Evolutionary conservation across 495 filamentous ascomycete genomes (phyloP).

Genomic region (Hypoxylon lienhwacheense): DNA sequence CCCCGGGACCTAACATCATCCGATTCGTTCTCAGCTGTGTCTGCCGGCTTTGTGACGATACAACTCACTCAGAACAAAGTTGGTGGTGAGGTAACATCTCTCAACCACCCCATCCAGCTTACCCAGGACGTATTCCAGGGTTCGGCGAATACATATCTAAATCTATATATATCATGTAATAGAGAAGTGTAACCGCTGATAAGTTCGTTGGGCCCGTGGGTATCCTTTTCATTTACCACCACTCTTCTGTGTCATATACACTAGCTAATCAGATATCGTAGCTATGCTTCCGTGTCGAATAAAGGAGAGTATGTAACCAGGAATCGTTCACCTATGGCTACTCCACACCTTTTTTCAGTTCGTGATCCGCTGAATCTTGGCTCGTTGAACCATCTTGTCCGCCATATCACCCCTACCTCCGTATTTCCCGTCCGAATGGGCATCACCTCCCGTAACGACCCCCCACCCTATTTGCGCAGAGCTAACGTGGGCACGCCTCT

Average conservation of each 20-base stretch:
- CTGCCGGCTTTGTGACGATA: slow-evolving; percentile 13
- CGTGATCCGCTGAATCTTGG: slow-evolving; percentile 31
- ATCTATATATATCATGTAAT: slow-evolving; percentile 30
- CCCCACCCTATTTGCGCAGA: slow-evolving; percentile 30
- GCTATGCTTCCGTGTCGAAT: slow-evolving; percentile 16
- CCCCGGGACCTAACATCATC: slow-evolving; percentile 10
- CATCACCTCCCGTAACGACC: slow-evolving; percentile 29
- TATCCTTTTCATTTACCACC: slow-evolving; percentile 18
- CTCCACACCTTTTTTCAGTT: slow-evolving; percentile 26
- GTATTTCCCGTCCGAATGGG: slow-evolving; percentile 34
- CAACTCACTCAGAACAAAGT: slow-evolving; percentile 10
- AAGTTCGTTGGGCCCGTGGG: slow-evolving; percentile 2
- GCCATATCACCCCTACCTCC: slow-evolving; percentile 21
- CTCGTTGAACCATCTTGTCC: slow-evolving; percentile 30
- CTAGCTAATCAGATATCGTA: slow-evolving; percentile 30
- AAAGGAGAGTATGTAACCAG: slow-evolving; percentile 15
- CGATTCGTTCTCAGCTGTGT: slow-evolving; percentile 22
- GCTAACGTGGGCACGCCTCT: slow-evolving; percentile 23
- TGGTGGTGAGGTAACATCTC: slow-evolving; percentile 21
- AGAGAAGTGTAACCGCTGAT: slow-evolving; percentile 22
- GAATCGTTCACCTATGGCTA: slow-evolving; percentile 15
- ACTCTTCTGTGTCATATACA: slow-evolving; percentile 26
- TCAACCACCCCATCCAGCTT: slow-evolving; percentile 13
- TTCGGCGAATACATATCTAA: slow-evolving; percentile 6
- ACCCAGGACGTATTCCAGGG: slow-evolving; percentile 7